Percentiles rank a stretch among this genome's conserved stretches.
These are phyloP conservation scores for Diplodia mutila DNA, from an alignment of 2,329 filamentous ascomycete species.

Conservation along the genomic window DNA sequence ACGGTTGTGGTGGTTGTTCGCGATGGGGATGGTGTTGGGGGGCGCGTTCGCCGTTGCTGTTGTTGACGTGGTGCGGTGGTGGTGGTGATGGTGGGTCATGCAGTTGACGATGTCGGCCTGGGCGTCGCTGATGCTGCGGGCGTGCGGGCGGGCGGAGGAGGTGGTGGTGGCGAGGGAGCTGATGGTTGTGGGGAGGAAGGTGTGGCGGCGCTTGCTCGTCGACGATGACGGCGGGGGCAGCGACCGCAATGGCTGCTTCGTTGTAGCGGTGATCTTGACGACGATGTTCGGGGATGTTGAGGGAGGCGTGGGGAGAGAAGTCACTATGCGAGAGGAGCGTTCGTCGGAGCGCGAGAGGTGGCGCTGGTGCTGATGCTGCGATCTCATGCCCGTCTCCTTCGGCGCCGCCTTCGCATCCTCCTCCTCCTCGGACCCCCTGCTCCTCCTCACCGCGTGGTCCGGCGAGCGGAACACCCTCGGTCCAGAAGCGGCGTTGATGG, in stretches of 20 bases:
- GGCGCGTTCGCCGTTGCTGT: background rate
- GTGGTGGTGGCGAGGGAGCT: background rate
- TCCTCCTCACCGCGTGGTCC: background rate
- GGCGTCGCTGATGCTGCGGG: constrained; percentile 12
- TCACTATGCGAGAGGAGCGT: background rate
- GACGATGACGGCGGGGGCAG: background rate
- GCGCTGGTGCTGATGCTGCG: background rate
- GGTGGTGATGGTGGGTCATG: background rate
- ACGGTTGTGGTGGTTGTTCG: background rate
- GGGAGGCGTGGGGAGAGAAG: too few species aligned
- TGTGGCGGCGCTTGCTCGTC: background rate
- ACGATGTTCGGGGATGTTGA: too few species aligned
- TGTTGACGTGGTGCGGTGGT: background rate
- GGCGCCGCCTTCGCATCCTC: too few species aligned
- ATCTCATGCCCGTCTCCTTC: too few species aligned
- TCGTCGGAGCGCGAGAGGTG: background rate
- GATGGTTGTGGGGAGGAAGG: too few species aligned
- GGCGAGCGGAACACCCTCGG: background rate
- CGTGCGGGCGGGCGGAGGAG: background rate
- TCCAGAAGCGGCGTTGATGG: too few species aligned
- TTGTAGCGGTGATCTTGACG: too few species aligned
- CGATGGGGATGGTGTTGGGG: background rate
- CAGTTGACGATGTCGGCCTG: constrained; percentile 6
- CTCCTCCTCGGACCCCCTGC: background rate
- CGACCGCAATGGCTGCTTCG: background rate